Evolutionary conservation across 345 rosid species (phyloP), one percentile per base, ranked within the genome.

Genomic region (Kernera saxatilis): DNA sequence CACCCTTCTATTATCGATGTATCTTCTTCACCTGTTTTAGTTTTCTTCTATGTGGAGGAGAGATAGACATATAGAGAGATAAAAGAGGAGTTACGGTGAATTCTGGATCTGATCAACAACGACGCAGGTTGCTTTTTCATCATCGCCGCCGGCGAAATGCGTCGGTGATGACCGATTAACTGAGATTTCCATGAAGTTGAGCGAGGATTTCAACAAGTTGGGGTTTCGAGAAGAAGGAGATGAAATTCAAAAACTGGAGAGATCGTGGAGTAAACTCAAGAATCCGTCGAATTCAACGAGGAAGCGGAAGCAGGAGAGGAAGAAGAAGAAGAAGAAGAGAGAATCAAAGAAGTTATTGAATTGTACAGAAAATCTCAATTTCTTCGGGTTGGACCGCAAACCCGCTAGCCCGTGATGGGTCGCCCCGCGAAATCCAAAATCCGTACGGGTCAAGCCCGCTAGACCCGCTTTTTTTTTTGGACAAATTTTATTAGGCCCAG

Each of bases 241-340:
- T 25, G 75, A 18, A 2, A 70, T 70, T 17, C 44, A 55, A 21
- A 53, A 62, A 0, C 3, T 69, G 8, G 79, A 62, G 51, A 75
- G 73, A 74, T 67, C 73, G 18, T 66, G 78, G 78, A 74, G 73
- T 51, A 18, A 67, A 60, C 73, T 59, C 27, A 74, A 74, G 73
- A 75, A 45, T 62, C 75, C 43, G 79, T 69, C 17, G 83, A 71
- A 18, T 62, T 36, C 2, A 8, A 70, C 12, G 63, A 45, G 3
- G 57, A 17, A 0, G 69, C 35, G 1, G 29, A 66, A 19, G 37
- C 0, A 32, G 46, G 26, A 8, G 73, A 30, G 0, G 62, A 39
- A 0, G 73, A 53, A 0, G 79, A 46, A 0, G 80, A 62, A 2
- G 79, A 46, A 0, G 83, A 66, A 0, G 78, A 61, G n/a, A n/a